These are phyloP conservation scores for Saccharum spontaneum DNA, from an alignment of 176 grass and related monocot species.

Conservation along the genomic window DNA sequence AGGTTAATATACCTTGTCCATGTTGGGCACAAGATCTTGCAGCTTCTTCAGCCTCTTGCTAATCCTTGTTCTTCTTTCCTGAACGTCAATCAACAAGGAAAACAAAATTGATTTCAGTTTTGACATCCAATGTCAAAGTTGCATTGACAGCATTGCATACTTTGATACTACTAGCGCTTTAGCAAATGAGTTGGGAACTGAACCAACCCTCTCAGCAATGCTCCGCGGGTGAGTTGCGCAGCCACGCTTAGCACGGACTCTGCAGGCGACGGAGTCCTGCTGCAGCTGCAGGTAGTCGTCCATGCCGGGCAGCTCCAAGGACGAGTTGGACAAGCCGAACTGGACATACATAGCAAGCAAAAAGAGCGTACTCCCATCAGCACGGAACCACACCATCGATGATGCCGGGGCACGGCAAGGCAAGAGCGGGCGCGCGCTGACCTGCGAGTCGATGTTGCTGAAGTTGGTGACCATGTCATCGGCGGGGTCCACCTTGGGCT, in stretches of 20 bases:
- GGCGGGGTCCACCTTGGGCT: slow-evolving; percentile 41
- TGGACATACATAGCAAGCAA: slow-evolving; percentile 10
- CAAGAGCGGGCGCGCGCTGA: neutral
- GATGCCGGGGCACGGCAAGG: neutral
- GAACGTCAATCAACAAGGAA: neutral
- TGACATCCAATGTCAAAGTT: slow-evolving; percentile 4
- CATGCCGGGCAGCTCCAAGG: slow-evolving; percentile 61
- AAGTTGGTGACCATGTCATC: slow-evolving; percentile 61
- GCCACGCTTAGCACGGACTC: slow-evolving; percentile 83
- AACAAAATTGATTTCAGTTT: neutral
- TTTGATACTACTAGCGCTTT: neutral
- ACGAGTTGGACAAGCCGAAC: slow-evolving; percentile 71
- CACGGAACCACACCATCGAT: neutral
- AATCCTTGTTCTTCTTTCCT: slow-evolving; percentile 98
- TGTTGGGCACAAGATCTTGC: slow-evolving; percentile 91
- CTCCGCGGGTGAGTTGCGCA: slow-evolving; percentile 92
- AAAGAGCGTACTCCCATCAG: neutral
- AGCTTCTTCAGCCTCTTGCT: slow-evolving; percentile 91
- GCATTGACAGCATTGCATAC: neutral
- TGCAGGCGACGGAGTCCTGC: slow-evolving; percentile 76
- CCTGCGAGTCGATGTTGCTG: slow-evolving; percentile 79
- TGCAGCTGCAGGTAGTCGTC: slow-evolving; percentile 79
- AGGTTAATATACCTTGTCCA: slow-evolving; percentile 80
- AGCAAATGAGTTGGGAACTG: slow-evolving; percentile 1
- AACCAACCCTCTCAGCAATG: slow-evolving; percentile 87